Evolutionary conservation across 2,329 filamentous ascomycete species (phyloP), one percentile per base, ranked within the genome.

Genomic region (Thielaviopsis populi): DNA sequence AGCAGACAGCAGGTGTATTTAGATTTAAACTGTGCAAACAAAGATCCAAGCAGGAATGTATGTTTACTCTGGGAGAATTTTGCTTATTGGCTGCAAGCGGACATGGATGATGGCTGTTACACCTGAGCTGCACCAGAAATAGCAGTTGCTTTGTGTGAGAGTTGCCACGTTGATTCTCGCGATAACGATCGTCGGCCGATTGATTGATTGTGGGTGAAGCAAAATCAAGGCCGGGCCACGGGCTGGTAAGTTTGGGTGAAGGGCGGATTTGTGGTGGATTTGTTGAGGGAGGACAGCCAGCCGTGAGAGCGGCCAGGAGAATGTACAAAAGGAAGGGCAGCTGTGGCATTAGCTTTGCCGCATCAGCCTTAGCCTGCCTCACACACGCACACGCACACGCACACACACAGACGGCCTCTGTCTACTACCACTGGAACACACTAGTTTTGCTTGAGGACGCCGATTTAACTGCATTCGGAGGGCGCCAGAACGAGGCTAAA

Each of bases 151-250:
- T 37, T 37, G 53, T 56, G 53, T 56, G 53, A 56, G 53, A 56
- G 53, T 56, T 56, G 53, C 53, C 53, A 56, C 53, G 53, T 56
- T 56, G 24, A n/a, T 30, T 56, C 27, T 27, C 53, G 30, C 53
- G 27, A 37, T 37, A n/a, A 15, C 30, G 53, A 37, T 56, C 27
- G 27, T 19, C 27, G 27, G 27, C 24, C 30, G 27, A 33, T 56
- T 33, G n/a, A 19, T 56, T 56, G 24, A n/a, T n/a, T 50, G 46
- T 27, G 22, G 46, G 24, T 19, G 30, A 22, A n/a, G 22, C 3
- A 15, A 6, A 8, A 19, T n/a, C 15, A 15, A 4, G 33, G 33
- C 7, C 3, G 7, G 7, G 30, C 7, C 30, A 33, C 30, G 3
- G 30, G 30, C 3, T 7, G 3, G 7, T 7, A 33, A 7, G 7